A percentile compares a stretch with the other conserved stretches of the same genome.
phyloP scores from a whole-genome alignment of 1,284 basidiomycete genomes.

The Takashimella tepidaria region DNA sequence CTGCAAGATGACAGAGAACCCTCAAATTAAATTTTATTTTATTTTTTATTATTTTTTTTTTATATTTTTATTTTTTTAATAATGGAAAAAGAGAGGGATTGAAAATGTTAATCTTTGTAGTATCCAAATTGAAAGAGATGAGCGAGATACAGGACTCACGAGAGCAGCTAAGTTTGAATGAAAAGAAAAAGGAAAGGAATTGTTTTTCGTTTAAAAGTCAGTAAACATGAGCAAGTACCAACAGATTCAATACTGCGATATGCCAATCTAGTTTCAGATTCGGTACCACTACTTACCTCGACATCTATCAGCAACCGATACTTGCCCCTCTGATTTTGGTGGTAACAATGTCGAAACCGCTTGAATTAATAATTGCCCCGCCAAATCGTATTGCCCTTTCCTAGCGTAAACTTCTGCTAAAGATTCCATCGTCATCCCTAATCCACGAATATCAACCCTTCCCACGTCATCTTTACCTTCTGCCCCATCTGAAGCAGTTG shows the following conservation, averaged over 20 bases:
- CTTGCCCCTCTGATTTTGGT: constrained; percentile 18
- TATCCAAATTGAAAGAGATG: background rate
- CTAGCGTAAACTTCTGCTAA: constrained; percentile 44
- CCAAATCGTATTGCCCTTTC: constrained; percentile 34
- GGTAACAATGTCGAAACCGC: constrained; percentile 42
- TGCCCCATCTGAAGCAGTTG: constrained; percentile 13
- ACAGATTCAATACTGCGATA: too few species aligned
- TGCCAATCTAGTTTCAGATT: too few species aligned
- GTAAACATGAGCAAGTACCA: too few species aligned
- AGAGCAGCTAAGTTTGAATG: constrained; percentile 3
- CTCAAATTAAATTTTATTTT: too few species aligned
- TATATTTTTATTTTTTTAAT: too few species aligned
- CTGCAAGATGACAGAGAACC: too few species aligned
- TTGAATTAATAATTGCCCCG: constrained; percentile 44
- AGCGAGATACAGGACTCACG: background rate
- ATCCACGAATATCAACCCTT: constrained; percentile 38
- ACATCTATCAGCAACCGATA: constrained; percentile 38
- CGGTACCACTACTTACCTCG: constrained; percentile 24
- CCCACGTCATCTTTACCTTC: constrained; percentile 26
- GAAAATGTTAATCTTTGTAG: too few species aligned
- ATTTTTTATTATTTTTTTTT: too few species aligned
- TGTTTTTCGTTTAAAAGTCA: too few species aligned
- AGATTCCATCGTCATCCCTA: constrained; percentile 48
- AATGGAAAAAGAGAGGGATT: too few species aligned
- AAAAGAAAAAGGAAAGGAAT: too few species aligned